Base-by-base conservation (phyloP, 2,329 filamentous ascomycete species). In the Trichocomaceae sp. region DNA sequence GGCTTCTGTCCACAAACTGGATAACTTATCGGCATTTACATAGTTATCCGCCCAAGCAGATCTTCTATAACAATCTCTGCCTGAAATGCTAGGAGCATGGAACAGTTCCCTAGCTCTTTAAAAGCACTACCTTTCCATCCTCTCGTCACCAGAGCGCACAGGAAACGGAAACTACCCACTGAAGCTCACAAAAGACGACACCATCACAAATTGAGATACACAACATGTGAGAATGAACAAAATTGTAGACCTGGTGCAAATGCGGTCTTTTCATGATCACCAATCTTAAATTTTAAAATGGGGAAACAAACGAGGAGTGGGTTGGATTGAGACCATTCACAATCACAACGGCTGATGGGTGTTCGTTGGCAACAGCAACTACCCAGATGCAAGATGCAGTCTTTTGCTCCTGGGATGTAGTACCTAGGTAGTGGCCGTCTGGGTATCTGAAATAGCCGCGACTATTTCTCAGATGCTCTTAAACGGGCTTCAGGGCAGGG, bases 281-380 rank as follows among this genome's bases (percentile, higher is more conserved):
- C 52, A 31, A 54, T 26, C 26, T 73, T 69, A 57, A 78, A 78
- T 5, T 63, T 60, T 75, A 62, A 47, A 79, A 78, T 2, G 71
- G 65, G 1, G 75, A 74, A 3, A 78, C 60, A 20, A 59, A 48
- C 5, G 20, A 42, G 8, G 52, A 45, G 22, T 54, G 52, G 33
- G 49, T 54, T 15, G 44, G 44, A 49, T 45, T 54, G 19, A 54
- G 39, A 19, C 49, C 54, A 10, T 17, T 52, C 5, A 48, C 54
- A 13, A 56, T 52, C 37, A 56, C 42, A 66, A 62, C 51, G 13
- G 63, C 58, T 2, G 57, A 47, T 1, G 64, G 62, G 47, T 60
- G 59, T 33, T 47, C 10, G 42, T 63, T 61, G 4, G 63, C 71
- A 5, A 49, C 33, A 19, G 42, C 37, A 46, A 61, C 57, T 35